These are phyloP conservation scores for Beauveria sp. DNA, from an alignment of 2,329 filamentous ascomycete genomes.

Conservation along the genomic window DNA sequence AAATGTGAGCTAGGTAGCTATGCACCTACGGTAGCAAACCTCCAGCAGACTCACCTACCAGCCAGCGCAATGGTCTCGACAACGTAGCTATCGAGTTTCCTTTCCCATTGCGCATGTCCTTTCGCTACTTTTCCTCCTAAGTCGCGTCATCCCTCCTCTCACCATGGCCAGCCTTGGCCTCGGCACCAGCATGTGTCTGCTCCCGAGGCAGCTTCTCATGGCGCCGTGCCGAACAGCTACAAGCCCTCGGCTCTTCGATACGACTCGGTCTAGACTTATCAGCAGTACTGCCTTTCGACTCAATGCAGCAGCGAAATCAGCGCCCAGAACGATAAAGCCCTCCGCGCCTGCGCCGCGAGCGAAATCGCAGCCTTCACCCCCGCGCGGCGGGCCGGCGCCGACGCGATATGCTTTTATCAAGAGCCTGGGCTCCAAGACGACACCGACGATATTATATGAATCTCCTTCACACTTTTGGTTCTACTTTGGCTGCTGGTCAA, in stretches of 20 bases:
- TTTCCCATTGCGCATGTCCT: background rate
- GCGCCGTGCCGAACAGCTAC: conserved; percentile 1
- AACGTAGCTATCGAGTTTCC: background rate
- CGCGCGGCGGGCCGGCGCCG: conserved; percentile 15
- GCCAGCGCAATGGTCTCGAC: background rate
- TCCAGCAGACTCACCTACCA: background rate
- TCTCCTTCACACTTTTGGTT: conserved; percentile 57
- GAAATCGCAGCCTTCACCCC: background rate
- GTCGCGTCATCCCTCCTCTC: too few relatives aligned
- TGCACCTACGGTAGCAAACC: background rate
- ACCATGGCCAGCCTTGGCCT: conserved; percentile 3
- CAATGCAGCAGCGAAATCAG: background rate
- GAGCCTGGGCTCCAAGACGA: conserved; percentile 47
- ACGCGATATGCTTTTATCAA: conserved; percentile 41
- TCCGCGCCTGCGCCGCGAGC: background rate
- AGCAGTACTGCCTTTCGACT: background rate
- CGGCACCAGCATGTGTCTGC: background rate
- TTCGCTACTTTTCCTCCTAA: background rate
- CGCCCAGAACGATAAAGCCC: background rate
- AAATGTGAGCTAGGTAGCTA: background rate
- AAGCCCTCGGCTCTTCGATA: background rate
- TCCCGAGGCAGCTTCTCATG: conserved; percentile 2
- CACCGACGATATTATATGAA: conserved; percentile 55
- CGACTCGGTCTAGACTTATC: conserved; percentile 2
- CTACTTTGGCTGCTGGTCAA: conserved; percentile 51